phyloP scores from a whole-genome alignment of 345 rosid genomes.

The Citrus unshiu region DNA sequence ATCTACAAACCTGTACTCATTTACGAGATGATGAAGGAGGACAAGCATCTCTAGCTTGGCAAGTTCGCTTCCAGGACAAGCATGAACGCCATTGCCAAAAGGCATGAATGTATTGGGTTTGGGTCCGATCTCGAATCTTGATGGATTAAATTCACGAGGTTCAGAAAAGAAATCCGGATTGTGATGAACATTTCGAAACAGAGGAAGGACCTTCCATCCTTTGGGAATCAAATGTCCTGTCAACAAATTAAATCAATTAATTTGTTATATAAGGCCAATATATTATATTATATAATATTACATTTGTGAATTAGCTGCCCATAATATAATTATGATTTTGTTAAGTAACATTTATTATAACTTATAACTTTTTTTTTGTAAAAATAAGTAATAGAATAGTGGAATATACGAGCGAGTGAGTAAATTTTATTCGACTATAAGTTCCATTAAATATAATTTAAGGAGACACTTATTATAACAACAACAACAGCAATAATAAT shows the following conservation, averaged over 20 bases:
- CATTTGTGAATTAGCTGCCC: too few relatives aligned
- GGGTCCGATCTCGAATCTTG: constrained; percentile 43
- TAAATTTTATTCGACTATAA: too few relatives aligned
- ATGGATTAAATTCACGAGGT: constrained; percentile 42
- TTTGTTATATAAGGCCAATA: too few relatives aligned
- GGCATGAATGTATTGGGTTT: constrained; percentile 48
- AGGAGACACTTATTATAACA: too few relatives aligned
- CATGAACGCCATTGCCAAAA: constrained; percentile 49
- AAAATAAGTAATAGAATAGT: too few relatives aligned
- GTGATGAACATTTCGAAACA: constrained; percentile 51
- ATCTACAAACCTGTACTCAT: constrained; percentile 40
- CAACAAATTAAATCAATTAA: not conserved
- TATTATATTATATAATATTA: too few relatives aligned
- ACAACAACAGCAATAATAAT: too few relatives aligned
- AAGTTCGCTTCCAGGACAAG: constrained; percentile 53
- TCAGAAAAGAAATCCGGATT: constrained; percentile 38
- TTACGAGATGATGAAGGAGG: constrained; percentile 41
- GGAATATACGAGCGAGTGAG: too few relatives aligned
- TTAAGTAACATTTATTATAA: too few relatives aligned
- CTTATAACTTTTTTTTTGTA: too few relatives aligned
- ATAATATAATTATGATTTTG: too few relatives aligned
- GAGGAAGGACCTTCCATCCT: constrained; percentile 61
- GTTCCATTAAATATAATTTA: too few relatives aligned
- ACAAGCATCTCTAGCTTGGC: constrained; percentile 50
- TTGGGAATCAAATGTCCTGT: constrained; percentile 51